These are phyloP conservation scores for Boletus rubropictus DNA, from an alignment of 768 basidiomycete genomes.

Conservation along the genomic window DNA sequence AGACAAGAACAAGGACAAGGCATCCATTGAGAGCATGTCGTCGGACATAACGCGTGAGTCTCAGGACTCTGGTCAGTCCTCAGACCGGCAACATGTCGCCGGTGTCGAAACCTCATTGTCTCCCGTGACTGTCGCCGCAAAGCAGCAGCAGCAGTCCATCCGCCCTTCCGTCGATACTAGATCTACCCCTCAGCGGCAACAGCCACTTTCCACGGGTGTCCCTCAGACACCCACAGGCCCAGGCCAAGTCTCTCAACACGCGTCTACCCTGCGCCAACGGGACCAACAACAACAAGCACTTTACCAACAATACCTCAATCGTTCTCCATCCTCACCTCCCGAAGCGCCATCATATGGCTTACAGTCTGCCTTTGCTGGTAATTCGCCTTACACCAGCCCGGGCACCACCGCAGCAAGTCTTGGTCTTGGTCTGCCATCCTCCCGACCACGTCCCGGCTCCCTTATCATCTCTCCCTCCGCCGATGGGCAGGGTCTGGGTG, in stretches of 20 bases:
- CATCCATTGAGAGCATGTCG: conserved; percentile 46
- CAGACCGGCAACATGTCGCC: conserved; percentile 34
- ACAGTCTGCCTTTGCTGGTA: conserved; percentile 56
- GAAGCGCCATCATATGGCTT: conserved; percentile 75
- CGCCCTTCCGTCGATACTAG: conserved; percentile 18
- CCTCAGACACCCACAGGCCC: conserved; percentile 29
- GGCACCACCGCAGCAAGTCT: conserved; percentile 38
- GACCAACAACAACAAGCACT: conserved; percentile 86
- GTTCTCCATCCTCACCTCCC: conserved; percentile 74
- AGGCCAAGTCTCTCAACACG: conserved; percentile 52
- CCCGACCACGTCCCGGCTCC: conserved; percentile 70
- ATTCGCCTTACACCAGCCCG: conserved; percentile 38
- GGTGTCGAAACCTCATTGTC: conserved; percentile 35
- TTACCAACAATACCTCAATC: conserved; percentile 85
- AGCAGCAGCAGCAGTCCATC: conserved; percentile 47
- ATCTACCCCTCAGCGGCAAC: conserved; percentile 19
- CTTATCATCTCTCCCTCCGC: conserved; percentile 59
- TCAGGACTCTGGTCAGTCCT: conserved; percentile 59
- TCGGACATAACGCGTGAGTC: conserved; percentile 47
- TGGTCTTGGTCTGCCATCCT: conserved; percentile 43
- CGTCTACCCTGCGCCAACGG: conserved; percentile 69
- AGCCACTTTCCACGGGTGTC: conserved; percentile 16
- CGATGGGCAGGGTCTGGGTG: conserved; percentile 55
- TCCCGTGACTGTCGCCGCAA: conserved; percentile 47
- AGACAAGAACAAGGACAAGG: conserved; percentile 64